Evolutionary conservation across 768 basidiomycete genomes (phyloP).

Genomic region (Rhodotorula paludigena): DNA sequence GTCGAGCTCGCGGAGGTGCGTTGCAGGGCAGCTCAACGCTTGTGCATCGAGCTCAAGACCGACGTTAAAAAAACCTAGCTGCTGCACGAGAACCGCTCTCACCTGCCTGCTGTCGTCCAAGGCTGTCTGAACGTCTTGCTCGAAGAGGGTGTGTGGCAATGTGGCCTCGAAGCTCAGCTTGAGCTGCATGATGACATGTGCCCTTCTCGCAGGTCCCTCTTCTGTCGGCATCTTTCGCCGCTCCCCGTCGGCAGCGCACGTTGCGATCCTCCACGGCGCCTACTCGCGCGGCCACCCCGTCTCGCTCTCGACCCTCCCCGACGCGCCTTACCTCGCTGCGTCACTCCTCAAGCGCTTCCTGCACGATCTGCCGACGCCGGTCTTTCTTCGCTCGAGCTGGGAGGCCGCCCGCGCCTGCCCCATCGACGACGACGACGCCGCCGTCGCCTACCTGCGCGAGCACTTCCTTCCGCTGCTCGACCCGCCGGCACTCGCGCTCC

Average conservation of each 20-base stretch:
- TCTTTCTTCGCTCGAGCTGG: background rate
- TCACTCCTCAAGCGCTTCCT: conserved; percentile 34
- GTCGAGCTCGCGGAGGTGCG: conserved; percentile 9
- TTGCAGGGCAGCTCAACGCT: background rate
- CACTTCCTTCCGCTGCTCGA: conserved; percentile 4
- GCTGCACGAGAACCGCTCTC: background rate
- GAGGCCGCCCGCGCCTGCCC: background rate
- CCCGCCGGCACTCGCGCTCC: background rate
- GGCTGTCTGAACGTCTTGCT: conserved; percentile 18
- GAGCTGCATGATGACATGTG: background rate
- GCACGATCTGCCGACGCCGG: conserved; percentile 1
- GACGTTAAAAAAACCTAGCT: background rate
- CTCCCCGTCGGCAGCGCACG: conserved; percentile 11
- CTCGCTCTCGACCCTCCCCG: conserved; percentile 15
- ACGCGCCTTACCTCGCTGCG: conserved; percentile 30
- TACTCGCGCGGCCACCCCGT: conserved; percentile 27
- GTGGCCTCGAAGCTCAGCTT: background rate
- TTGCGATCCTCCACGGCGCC: conserved; percentile 12
- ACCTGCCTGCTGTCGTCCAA: conserved; percentile 5
- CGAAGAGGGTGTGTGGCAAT: background rate
- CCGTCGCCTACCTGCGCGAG: background rate
- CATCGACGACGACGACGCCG: background rate
- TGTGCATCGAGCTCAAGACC: too few species aligned
- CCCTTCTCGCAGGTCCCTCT: background rate
- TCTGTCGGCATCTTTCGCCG: conserved; percentile 35